These are phyloP conservation scores for Ambrosia hybrid DNA, from an alignment of 140 eudicot species.

Conservation along the genomic window DNA sequence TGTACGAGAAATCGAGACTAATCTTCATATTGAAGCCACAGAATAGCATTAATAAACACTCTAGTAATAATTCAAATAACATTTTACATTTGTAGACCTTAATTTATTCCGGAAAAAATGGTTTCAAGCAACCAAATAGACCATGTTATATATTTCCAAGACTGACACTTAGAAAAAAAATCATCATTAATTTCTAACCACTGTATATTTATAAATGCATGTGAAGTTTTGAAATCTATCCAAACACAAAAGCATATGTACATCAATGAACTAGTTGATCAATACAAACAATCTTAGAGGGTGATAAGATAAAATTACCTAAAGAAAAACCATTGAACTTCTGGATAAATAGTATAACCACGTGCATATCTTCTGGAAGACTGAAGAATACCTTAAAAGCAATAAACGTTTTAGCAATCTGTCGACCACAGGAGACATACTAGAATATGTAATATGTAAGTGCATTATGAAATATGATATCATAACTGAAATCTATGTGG, in stretches of 20 bases:
- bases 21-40: not conserved
- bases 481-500: not conserved
- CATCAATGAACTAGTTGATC: too few species aligned
- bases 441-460: not conserved
- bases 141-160: too few species aligned
- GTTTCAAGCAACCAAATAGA: constrained; percentile 10
- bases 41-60: not conserved
- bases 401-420: constrained; percentile 10
- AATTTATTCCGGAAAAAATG: constrained; percentile 8
- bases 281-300: not conserved
- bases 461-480: not conserved
- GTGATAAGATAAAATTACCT: not conserved
- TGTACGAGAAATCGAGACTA: not conserved
- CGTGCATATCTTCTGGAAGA: not conserved
- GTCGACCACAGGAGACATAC: not conserved
- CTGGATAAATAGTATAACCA: not conserved
- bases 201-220: too few species aligned
- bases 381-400: constrained; percentile 5
- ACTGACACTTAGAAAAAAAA: too few species aligned
- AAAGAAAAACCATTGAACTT: not conserved
- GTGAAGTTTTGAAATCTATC: too few species aligned
- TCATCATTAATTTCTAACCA: too few species aligned
- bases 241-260: too few species aligned
- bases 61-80: not conserved
- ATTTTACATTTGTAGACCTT: not conserved